These are phyloP conservation scores for Dillenia suffruticosa DNA, from an alignment of 164 flowering plant species.

Conservation along the genomic window DNA sequence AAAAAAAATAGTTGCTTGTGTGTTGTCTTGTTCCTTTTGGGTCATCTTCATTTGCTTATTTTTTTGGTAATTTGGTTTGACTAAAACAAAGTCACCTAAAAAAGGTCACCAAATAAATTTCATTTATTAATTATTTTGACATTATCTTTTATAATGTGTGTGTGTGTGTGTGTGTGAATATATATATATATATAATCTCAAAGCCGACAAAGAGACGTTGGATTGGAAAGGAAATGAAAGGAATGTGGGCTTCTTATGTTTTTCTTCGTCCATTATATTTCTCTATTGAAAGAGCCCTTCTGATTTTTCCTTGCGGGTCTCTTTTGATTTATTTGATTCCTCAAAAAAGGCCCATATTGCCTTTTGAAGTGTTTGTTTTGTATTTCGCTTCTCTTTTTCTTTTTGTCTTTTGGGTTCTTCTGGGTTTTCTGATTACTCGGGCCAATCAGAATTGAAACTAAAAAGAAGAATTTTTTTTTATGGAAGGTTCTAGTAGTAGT, in stretches of 20 bases:
- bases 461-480: background rate
- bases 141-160: too few species aligned
- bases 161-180: too few species aligned
- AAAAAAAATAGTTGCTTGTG: too few species aligned
- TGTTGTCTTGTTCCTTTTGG: too few species aligned
- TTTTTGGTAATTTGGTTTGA: too few species aligned
- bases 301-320: background rate
- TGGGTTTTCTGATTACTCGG: background rate
- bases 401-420: background rate
- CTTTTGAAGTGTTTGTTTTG: background rate
- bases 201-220: background rate
- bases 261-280: too few species aligned
- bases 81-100: too few species aligned
- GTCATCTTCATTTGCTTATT: too few species aligned
- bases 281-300: background rate
- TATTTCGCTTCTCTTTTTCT: background rate
- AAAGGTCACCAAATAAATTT: too few species aligned
- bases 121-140: too few species aligned
- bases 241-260: background rate
- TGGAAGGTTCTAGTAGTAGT: conserved; percentile 23
- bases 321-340: background rate
- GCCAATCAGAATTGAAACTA: background rate
- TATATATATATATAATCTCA: background rate
- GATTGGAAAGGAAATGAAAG: background rate
- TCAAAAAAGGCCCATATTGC: background rate